phyloP scores from a whole-genome alignment of 2,329 filamentous ascomycete genomes.

The Tolypocladium pustulatum region DNA sequence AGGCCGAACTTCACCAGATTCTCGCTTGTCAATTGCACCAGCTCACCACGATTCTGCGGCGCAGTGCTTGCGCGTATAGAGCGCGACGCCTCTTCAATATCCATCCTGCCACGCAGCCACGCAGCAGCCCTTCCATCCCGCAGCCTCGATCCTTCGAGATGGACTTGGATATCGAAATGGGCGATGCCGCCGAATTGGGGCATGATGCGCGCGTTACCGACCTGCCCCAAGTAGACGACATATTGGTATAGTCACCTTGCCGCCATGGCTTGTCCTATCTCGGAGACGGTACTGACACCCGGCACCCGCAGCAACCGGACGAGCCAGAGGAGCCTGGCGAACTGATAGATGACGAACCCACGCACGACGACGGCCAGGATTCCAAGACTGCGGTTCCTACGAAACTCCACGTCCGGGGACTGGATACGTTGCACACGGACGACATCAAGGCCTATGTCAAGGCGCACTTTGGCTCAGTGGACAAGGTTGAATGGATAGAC shows the following conservation, averaged over 20 bases:
- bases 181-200: slow-evolving; percentile 38
- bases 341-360: slow-evolving; percentile 23
- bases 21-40: neutral
- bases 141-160: slow-evolving; percentile 25
- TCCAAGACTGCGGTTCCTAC: slow-evolving; percentile 21
- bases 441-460: slow-evolving; percentile 68
- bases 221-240: slow-evolving; percentile 22
- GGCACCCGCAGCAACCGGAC: slow-evolving; percentile 18
- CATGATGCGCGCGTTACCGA: slow-evolving; percentile 16
- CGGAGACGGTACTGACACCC: slow-evolving; percentile 5
- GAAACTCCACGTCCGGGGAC: slow-evolving; percentile 76
- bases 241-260: slow-evolving; percentile 17
- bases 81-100: neutral
- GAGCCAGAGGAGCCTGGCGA: slow-evolving; percentile 28
- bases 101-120: neutral
- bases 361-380: slow-evolving; percentile 9
- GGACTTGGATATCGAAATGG: slow-evolving; percentile 67
- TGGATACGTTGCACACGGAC: slow-evolving; percentile 70
- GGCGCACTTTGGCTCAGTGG: slow-evolving; percentile 51
- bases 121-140: neutral
- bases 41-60: neutral
- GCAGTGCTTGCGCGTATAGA: neutral
- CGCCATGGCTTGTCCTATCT: neutral
- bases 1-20: neutral
- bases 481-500: slow-evolving; percentile 85